Conservation (phyloP, 2,329 filamentous ascomycete species). For the Aschersonia sp. region DNA sequence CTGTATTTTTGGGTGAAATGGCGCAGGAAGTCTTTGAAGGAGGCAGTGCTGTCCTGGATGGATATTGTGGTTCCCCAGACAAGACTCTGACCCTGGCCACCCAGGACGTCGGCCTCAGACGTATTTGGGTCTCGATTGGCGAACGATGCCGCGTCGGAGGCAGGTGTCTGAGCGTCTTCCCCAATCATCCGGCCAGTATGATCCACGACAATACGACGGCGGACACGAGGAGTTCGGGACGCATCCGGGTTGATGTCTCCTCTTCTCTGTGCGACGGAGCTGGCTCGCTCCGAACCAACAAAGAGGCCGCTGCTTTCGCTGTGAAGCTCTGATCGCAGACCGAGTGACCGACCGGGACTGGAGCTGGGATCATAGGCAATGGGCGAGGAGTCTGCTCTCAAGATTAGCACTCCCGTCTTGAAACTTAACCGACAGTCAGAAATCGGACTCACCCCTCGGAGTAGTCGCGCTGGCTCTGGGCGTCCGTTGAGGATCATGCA, state of each 20-base stretch:
- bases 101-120: slow-evolving; percentile 79
- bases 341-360: slow-evolving; percentile 54
- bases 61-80: slow-evolving; percentile 98
- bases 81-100: slow-evolving; percentile 64
- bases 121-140: slow-evolving; percentile 61
- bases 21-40: slow-evolving; percentile 82
- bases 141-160: slow-evolving; percentile 46
- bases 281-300: slow-evolving; percentile 47
- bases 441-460: slow-evolving; percentile 40
- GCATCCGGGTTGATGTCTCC: slow-evolving; percentile 80
- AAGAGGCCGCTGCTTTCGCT: slow-evolving; percentile 84
- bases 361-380: slow-evolving; percentile 86
- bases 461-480: slow-evolving; percentile 49
- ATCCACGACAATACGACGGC: slow-evolving; percentile 43
- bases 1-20: slow-evolving; percentile 92
- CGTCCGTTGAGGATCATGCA: slow-evolving; percentile 45
- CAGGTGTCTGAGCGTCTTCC: slow-evolving; percentile 32
- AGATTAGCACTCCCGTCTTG: slow-evolving; percentile 3
- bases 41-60: slow-evolving; percentile 71
- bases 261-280: slow-evolving; percentile 42
- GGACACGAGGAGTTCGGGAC: slow-evolving; percentile 36
- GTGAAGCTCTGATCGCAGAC: slow-evolving; percentile 54
- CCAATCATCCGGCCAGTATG: slow-evolving; percentile 39
- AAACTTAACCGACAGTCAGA: background rate
- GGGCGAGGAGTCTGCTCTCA: slow-evolving; percentile 65